Conservation (phyloP, 805 yeast species). For the Metschnikowia chrysomelidarum region DNA sequence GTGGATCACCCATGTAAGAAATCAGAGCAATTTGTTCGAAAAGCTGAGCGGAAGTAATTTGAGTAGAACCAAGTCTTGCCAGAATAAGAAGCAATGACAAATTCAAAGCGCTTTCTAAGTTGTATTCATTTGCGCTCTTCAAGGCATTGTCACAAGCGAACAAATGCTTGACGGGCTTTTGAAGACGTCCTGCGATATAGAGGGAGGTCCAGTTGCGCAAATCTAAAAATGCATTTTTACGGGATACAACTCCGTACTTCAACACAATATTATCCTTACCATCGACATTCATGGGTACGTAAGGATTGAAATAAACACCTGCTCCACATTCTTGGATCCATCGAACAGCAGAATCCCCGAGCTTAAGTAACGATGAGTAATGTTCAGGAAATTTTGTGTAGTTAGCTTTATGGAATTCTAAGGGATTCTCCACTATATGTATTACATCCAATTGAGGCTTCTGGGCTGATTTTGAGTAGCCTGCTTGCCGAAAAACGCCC, state of each 20-base stretch:
- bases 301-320: slow-evolving; percentile 94
- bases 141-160: slow-evolving; percentile 52
- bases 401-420: slow-evolving; percentile 75
- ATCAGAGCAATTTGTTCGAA: slow-evolving; percentile 75
- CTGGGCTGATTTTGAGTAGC: slow-evolving; percentile 30
- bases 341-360: slow-evolving; percentile 39
- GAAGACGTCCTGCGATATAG: slow-evolving; percentile 89
- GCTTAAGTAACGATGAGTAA: slow-evolving; percentile 63
- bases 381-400: slow-evolving; percentile 66
- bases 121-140: slow-evolving; percentile 68
- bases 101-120: slow-evolving; percentile 74
- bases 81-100: slow-evolving; percentile 58
- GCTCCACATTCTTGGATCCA: slow-evolving; percentile 71
- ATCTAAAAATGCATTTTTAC: slow-evolving; percentile 60
- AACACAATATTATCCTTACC: slow-evolving; percentile 44
- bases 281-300: slow-evolving; percentile 51
- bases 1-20: slow-evolving; percentile 87
- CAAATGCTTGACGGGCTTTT: slow-evolving; percentile 83
- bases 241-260: slow-evolving; percentile 85
- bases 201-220: slow-evolving; percentile 81
- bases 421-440: slow-evolving; percentile 72
- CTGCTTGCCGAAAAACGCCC: slow-evolving; percentile 77
- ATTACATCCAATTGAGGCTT: slow-evolving; percentile 83
- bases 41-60: slow-evolving; percentile 29
- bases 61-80: slow-evolving; percentile 43